Percentiles rank a stretch among this genome's conserved stretches.
These are phyloP conservation scores for Trametes villosa DNA, from an alignment of 768 basidiomycete species.

Conservation along the genomic window DNA sequence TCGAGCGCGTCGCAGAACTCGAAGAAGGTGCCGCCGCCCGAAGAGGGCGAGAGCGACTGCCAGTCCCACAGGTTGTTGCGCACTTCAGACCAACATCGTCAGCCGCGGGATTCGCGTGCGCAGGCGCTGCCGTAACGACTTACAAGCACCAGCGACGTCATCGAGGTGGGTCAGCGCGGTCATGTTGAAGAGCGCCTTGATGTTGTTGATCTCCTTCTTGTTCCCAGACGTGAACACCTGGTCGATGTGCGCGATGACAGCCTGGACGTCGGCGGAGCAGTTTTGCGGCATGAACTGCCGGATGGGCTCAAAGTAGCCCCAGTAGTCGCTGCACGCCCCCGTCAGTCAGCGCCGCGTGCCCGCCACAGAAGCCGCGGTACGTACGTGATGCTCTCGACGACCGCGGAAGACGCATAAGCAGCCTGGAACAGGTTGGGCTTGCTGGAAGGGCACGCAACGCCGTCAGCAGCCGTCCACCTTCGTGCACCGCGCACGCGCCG, in stretches of 20 bases:
- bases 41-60: constrained; percentile 61
- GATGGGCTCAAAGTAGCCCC: constrained; percentile 76
- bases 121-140: constrained; percentile 22
- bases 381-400: constrained; percentile 62
- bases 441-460: constrained; percentile 36
- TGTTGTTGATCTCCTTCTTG: constrained; percentile 48
- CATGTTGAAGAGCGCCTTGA: constrained; percentile 67
- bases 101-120: background rate
- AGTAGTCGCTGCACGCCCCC: constrained; percentile 51
- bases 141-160: constrained; percentile 65
- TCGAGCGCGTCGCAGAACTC: constrained; percentile 71
- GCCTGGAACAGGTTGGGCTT: constrained; percentile 64
- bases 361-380: background rate
- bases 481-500: background rate
- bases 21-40: constrained; percentile 54
- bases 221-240: constrained; percentile 52
- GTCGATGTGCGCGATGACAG: constrained; percentile 66
- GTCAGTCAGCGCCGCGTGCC: background rate
- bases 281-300: constrained; percentile 69
- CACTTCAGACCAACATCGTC: constrained; percentile 27
- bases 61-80: constrained; percentile 65
- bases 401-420: constrained; percentile 69
- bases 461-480: background rate
- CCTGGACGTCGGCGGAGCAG: constrained; percentile 73
- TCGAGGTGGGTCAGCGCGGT: constrained; percentile 57